Base-by-base conservation (phyloP, 2,329 filamentous ascomycete genomes). In the Xylaria sp. region DNA sequence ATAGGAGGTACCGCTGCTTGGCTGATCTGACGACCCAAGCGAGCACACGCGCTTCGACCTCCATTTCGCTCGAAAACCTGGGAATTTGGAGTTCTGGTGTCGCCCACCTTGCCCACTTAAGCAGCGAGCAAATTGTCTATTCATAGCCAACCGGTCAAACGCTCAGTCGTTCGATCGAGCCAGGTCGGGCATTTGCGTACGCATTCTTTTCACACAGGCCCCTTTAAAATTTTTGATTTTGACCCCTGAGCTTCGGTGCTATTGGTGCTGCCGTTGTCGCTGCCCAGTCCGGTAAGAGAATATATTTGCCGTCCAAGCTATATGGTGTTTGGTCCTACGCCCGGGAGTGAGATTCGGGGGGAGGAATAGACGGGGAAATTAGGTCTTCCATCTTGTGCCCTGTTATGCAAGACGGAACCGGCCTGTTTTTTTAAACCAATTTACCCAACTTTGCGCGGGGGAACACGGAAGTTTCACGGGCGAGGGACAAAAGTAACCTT, bases 1-100 rank as follows among this genome's bases (percentile, higher is more conserved):
- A 64, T 65, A 52, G 54, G 46, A 62, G 3, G 18, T 25, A 36
- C 39, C 48, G 12, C 51, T 54, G 1, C 49, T 20, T 46, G 46
- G 23, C 59, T 39, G 55, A 39, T 67, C 67, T 59, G 60, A 60
- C 69, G 55, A 57, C 68, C 52, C 55, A 61, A 60, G 51, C 59
- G 41, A 64, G 52, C 15, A n/a, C 46, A 18, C 33, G 9, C 33
- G 33, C 33, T 51, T 54, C 39, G 49, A 46, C 41, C 25, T 58
- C 51, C 57, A 66, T 55, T 64, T 67, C 9, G 33, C 7, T 36
- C 4, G 18, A 46, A 61, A 52, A 25, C 43, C 57, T 62, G 51
- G 48, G 39, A 57, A n/a, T 25, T 51, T 41, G 56, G 51, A 43
- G 28, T n/a, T 58, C 25, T 28, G 43, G 67, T 69, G 67, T 62